Conservation (phyloP, 1,284 basidiomycete genomes). For the Puccinia triticina region DNA sequence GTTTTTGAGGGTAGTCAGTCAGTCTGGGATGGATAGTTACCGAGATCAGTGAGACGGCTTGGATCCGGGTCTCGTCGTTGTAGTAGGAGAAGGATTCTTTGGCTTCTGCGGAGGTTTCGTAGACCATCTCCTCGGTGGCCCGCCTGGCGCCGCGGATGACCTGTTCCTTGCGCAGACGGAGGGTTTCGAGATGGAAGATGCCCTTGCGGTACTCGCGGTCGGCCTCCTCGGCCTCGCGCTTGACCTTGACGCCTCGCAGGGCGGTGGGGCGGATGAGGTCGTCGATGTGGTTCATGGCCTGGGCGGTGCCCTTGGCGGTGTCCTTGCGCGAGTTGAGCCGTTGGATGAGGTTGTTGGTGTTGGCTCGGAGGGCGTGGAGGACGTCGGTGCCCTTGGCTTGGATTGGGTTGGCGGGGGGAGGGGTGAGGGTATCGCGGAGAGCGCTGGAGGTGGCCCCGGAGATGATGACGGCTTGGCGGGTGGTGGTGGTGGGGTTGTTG, state of each 20-base stretch:
- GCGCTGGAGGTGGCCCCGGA: conserved; percentile 48
- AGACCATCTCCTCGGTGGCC: conserved; percentile 50
- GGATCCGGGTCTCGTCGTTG: conserved; percentile 49
- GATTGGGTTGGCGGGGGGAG: conserved; percentile 42
- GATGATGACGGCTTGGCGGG: conserved; percentile 35
- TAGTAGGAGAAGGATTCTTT: conserved; percentile 53
- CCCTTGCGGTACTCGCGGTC: conserved; percentile 90
- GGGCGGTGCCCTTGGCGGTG: conserved; percentile 1
- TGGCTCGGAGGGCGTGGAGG: conserved; percentile 44
- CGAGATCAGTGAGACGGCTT: conserved; percentile 44
- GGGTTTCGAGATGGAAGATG: conserved; percentile 90
- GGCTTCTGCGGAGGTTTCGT: conserved; percentile 44
- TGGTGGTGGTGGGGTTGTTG: too few relatives aligned
- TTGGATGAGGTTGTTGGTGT: conserved; percentile 51
- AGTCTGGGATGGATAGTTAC: not conserved
- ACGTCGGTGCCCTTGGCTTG: conserved; percentile 50
- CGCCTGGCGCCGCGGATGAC: conserved; percentile 53
- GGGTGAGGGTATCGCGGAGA: conserved; percentile 49
- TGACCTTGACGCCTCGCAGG: conserved; percentile 30
- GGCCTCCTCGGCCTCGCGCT: conserved; percentile 57
- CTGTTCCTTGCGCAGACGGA: conserved; percentile 64
- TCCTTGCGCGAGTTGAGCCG: conserved; percentile 50
- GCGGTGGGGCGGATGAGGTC: conserved; percentile 39
- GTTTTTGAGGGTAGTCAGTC: too few relatives aligned
- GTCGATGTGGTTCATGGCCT: conserved; percentile 16